Evolutionary conservation across 2,329 filamentous ascomycete species (phyloP), one percentile per base, ranked within the genome.

Genomic region (Colletotrichum gloeosporioides): DNA sequence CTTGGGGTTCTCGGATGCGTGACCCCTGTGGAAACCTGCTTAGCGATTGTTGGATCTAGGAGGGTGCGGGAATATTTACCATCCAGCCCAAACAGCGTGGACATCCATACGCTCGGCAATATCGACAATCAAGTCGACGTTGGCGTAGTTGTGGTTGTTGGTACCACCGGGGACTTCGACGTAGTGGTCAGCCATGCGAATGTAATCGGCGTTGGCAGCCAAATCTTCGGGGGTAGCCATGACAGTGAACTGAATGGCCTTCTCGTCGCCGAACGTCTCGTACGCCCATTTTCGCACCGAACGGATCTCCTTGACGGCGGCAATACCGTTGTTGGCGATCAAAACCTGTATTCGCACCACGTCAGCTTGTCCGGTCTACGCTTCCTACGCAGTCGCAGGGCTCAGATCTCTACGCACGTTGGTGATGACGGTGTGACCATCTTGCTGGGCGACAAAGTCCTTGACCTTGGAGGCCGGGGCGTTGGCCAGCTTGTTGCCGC

Each of bases 141-240:
- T 99, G 88, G 97, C 97, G 87, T 99, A 99, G 88, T 99, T 99
- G 93, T 99, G 98, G 91, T 99, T 99, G 90, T 99, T 99, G 78
- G 97, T 99, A 84, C 97, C 97, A 83, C 97, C 97, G 39, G 97
- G 97, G 77, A 99, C 96, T 88, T 99, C 97, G 81, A 99, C 97
- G 86, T 99, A 99, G 90, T 98, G 95, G 88, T 99, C 97, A 39
- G 97, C 97, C 97, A 99, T 99, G 85, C 97, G 93, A 85, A 99
- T 99, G 89, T 99, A 99, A 88, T 99, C 97, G 80, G 97, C 97
- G 86, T 99, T 99, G 85, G 97, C 97, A 85, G 94, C 93, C 84
- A 99, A 87, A 93, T 99, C 97, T 88, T 99, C 97, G 66, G 97
- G 97, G 53, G 97, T 99, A 81, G 97, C 97, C 97, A 99, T 99